Evolutionary conservation across 2,329 filamentous ascomycete species (phyloP), one percentile per base, ranked within the genome.

Genomic region (Cladobotryum mycophilum): DNA sequence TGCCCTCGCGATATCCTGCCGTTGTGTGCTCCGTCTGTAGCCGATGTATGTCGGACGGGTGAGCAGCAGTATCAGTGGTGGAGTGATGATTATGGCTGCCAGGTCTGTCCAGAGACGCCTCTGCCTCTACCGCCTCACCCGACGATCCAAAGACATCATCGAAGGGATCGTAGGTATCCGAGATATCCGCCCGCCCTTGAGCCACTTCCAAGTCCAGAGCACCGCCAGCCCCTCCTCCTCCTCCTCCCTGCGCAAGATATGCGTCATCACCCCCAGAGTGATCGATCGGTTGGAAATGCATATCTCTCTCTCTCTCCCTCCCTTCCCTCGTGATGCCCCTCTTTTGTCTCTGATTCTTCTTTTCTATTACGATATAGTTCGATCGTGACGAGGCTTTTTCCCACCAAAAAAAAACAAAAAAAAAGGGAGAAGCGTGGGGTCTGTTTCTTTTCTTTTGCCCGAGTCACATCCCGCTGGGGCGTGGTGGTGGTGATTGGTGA

Each of bases 1-100:
- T 80, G 41, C 92, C 93, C 61, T 96, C 91, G 53, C 92, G 85
- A 70, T 97, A 97, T 17, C 93, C 93, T 37, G 88, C 84, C 7
- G 88, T 96, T 47, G 82, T 79, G 66, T 96, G 89, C 49, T 87
- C 84, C 40, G 81, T 78, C 60, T 86, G 83, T 14, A 96, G 78
- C 20, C 86, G 83, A 17, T 79, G 82, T 46, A 93, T 79, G 60
- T 95, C 90, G 63, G 74, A 79, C 33, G 72, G 74, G 48, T 80
- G 73, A 47, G 56, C 38, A n/a, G 40, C 15, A 15, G 42, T 3
- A 25, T 2, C 25, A 30, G 25, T 6, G 20, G 20, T 20, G 8
- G 25, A 30, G 25, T 30, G 25, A 30, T 30, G 25, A 11, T n/a
- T n/a, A n/a, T 30, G 25, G 53, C 25, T 41, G 20, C 35, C 41